A percentile compares a stretch with the other conserved stretches of the same genome.
phyloP scores from a whole-genome alignment of 2,329 filamentous ascomycete genomes.

The Ophiocordyceps australis region DNA sequence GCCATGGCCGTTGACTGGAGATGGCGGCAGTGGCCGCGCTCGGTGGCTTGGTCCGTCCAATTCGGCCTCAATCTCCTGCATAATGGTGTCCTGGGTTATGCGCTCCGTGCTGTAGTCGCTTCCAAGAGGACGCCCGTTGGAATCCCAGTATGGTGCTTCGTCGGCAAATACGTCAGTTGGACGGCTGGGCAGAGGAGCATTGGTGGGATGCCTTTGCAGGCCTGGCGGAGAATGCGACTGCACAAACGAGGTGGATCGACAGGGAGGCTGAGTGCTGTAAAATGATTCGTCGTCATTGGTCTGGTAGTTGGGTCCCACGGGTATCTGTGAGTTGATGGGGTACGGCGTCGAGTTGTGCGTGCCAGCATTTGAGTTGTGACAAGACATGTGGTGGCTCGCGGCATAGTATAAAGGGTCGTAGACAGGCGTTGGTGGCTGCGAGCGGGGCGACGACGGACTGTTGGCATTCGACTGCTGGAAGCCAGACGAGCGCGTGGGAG shows the following conservation, averaged over 20 bases:
- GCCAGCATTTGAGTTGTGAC: neutral
- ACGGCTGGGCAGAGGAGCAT: constrained; percentile 38
- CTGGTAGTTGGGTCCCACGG: constrained; percentile 31
- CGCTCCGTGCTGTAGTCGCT: constrained; percentile 17
- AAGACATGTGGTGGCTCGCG: constrained; percentile 12
- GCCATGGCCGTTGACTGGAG: constrained; percentile 25
- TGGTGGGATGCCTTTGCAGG: constrained; percentile 38
- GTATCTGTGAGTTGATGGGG: constrained; percentile 31
- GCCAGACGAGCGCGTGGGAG: constrained; percentile 11
- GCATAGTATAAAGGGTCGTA: constrained; percentile 18
- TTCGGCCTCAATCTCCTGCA: constrained; percentile 39
- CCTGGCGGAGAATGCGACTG: constrained; percentile 23
- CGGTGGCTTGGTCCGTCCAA: constrained; percentile 17
- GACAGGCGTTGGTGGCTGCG: constrained; percentile 10
- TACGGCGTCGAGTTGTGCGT: constrained; percentile 20
- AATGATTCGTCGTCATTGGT: constrained; percentile 25
- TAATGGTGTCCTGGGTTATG: constrained; percentile 30
- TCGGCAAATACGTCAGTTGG: constrained; percentile 26
- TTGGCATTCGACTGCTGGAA: constrained; percentile 6
- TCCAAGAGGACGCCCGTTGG: constrained; percentile 12
- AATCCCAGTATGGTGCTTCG: constrained; percentile 20
- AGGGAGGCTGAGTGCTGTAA: constrained; percentile 20
- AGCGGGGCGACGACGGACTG: constrained; percentile 14
- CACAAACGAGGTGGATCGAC: constrained; percentile 27
- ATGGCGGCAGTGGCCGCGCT: constrained; percentile 17